Evolutionary conservation across 1,139 yeast genomes (phyloP).

Genomic region (Magnusiomyces paraingens): DNA sequence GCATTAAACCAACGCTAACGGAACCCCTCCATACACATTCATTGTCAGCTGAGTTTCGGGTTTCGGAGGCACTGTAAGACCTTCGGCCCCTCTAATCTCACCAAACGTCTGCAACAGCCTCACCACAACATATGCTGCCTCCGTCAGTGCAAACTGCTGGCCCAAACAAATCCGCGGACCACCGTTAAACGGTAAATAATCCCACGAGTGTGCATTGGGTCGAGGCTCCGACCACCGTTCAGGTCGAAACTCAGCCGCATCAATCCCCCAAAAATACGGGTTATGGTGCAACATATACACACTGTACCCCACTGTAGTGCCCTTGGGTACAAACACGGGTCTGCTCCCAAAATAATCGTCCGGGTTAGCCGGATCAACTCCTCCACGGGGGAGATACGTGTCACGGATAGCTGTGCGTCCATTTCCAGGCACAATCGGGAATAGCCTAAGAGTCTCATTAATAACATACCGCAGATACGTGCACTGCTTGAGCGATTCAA

Average conservation of each 20-base stretch:
- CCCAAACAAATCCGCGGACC: slow-evolving; percentile 57
- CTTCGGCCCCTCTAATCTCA: slow-evolving; percentile 10
- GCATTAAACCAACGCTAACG: neutral
- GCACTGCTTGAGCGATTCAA: slow-evolving; percentile 43
- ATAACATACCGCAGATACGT: slow-evolving; percentile 21
- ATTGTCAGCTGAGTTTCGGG: neutral
- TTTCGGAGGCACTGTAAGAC: neutral
- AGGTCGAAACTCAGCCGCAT: slow-evolving; percentile 44
- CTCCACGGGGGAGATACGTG: slow-evolving; percentile 45
- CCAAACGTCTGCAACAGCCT: slow-evolving; percentile 38
- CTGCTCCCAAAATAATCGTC: slow-evolving; percentile 29
- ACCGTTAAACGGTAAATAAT: slow-evolving; percentile 43
- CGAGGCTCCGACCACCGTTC: slow-evolving; percentile 42
- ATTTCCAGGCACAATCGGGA: slow-evolving; percentile 29
- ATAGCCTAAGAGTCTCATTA: slow-evolving; percentile 26
- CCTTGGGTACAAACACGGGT: slow-evolving; percentile 45
- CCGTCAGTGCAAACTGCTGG: slow-evolving; percentile 54
- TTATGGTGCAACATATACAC: slow-evolving; percentile 43
- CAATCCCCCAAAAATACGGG: slow-evolving; percentile 42
- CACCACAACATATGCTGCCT: slow-evolving; percentile 43
- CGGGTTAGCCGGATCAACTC: slow-evolving; percentile 32
- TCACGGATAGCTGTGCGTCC: slow-evolving; percentile 24
- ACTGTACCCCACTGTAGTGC: slow-evolving; percentile 41
- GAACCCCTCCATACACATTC: neutral
- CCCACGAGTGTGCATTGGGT: slow-evolving; percentile 27